A percentile compares a stretch with the other conserved stretches of the same genome.
phyloP scores from a whole-genome alignment of 2,329 filamentous ascomycete species.

The Phaeomoniella chlamydospora region DNA sequence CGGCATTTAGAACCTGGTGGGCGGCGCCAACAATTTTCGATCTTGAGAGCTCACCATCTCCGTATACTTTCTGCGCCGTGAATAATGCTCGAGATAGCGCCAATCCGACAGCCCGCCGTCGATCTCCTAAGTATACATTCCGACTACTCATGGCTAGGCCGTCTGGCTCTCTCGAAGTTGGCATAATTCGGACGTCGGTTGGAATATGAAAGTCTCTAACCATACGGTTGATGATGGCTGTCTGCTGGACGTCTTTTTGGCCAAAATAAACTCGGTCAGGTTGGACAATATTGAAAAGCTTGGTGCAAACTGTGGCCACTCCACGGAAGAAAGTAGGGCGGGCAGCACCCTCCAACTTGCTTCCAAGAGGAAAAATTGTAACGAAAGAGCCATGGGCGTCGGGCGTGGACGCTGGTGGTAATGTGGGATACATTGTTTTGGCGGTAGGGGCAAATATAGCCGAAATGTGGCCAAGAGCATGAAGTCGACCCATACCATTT shows the following conservation, averaged over 20 bases:
- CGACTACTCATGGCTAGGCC: slow-evolving; percentile 83
- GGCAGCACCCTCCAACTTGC: slow-evolving; percentile 68
- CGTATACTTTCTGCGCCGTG: slow-evolving; percentile 56
- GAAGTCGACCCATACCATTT: neutral
- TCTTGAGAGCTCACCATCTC: slow-evolving; percentile 37
- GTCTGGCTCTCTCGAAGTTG: slow-evolving; percentile 63
- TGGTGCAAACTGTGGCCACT: slow-evolving; percentile 93
- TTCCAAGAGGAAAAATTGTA: slow-evolving; percentile 71
- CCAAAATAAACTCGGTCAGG: slow-evolving; percentile 82
- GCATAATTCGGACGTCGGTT: slow-evolving; percentile 56
- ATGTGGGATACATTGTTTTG: slow-evolving; percentile 72
- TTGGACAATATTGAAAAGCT: slow-evolving; percentile 70
- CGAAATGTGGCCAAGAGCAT: slow-evolving; percentile 51
- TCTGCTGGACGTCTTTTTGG: slow-evolving; percentile 96
- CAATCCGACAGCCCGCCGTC: slow-evolving; percentile 56
- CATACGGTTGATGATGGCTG: slow-evolving; percentile 74
- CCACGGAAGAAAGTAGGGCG: slow-evolving; percentile 92
- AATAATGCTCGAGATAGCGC: slow-evolving; percentile 57
- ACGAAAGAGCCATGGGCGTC: slow-evolving; percentile 78
- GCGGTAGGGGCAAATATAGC: slow-evolving; percentile 81
- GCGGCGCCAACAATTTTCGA: slow-evolving; percentile 60
- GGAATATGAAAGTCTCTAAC: slow-evolving; percentile 76
- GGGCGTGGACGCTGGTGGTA: slow-evolving; percentile 57
- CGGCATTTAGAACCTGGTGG: slow-evolving; percentile 39
- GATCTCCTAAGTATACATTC: slow-evolving; percentile 77